Conservation (phyloP, 495 filamentous ascomycete genomes). For the Bathelium albidoporum region DNA sequence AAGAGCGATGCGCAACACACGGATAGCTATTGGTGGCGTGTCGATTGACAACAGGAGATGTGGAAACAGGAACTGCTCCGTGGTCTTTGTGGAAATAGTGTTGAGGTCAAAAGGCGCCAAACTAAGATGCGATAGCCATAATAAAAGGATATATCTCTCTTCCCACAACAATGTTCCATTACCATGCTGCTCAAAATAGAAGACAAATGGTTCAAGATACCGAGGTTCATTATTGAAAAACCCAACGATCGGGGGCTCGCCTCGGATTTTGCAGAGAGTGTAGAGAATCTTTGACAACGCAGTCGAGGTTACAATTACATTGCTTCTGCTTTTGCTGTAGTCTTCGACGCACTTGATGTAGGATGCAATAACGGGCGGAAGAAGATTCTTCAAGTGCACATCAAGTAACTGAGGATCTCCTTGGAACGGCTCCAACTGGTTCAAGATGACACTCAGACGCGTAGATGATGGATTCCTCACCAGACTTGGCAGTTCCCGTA, state of each 20-base stretch:
- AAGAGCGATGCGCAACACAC: constrained; percentile 61
- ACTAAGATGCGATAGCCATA: constrained; percentile 89
- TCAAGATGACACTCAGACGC: constrained; percentile 12
- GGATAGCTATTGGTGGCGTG: constrained; percentile 57
- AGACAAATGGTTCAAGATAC: constrained; percentile 67
- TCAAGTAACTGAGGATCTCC: constrained; percentile 96
- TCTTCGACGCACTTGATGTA: constrained; percentile 39
- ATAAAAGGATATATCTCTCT: constrained; percentile 73
- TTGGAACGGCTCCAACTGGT: constrained; percentile 82
- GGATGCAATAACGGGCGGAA: constrained; percentile 61
- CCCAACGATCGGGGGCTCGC: constrained; percentile 79
- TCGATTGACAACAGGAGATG: constrained; percentile 40
- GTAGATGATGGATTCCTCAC: constrained; percentile 15
- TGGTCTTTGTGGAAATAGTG: constrained; percentile 58
- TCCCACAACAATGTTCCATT: constrained; percentile 56
- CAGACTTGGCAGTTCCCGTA: constrained; percentile 19
- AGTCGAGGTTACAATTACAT: constrained; percentile 41
- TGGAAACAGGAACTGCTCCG: constrained; percentile 6
- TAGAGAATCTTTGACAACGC: constrained; percentile 74
- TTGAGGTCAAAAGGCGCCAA: constrained; percentile 88
- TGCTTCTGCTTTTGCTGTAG: constrained; percentile 15
- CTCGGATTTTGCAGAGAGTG: constrained; percentile 86
- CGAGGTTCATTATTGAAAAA: constrained; percentile 84
- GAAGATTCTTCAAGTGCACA: constrained; percentile 61
- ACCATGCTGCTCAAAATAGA: constrained; percentile 20